Percentiles rank a stretch among this genome's conserved stretches.
Conservation (phyloP, 2,329 filamentous ascomycete species). For the Dactylellina parvicollis region DNA sequence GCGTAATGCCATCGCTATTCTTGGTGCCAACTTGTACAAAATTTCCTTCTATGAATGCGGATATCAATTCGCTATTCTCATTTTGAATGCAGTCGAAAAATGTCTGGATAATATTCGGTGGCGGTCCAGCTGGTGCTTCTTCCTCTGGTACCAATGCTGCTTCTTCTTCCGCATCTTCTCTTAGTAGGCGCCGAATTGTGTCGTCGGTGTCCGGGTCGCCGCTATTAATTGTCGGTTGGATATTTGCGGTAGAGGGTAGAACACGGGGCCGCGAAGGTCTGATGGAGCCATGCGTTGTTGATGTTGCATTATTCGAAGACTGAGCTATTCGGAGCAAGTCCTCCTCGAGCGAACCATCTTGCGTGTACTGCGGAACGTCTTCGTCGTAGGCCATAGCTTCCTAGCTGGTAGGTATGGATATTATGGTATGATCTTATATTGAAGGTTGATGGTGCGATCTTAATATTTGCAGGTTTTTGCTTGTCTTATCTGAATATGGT, state of each 20-base stretch:
- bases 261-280: conserved; percentile 1
- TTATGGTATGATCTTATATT: background rate
- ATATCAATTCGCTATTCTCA: conserved; percentile 49
- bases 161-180: conserved; percentile 45
- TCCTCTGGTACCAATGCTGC: background rate
- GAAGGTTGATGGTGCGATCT: background rate
- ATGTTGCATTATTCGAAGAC: conserved; percentile 39
- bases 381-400: conserved; percentile 21
- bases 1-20: conserved; percentile 26
- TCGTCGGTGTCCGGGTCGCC: conserved; percentile 45
- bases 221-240: conserved; percentile 17
- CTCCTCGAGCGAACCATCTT: conserved; percentile 45
- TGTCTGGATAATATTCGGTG: conserved; percentile 29
- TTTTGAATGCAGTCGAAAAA: conserved; percentile 46
- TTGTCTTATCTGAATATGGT: conserved; percentile 16
- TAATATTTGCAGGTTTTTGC: background rate
- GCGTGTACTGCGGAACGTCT: conserved; percentile 35
- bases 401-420: background rate
- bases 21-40: conserved; percentile 37
- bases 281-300: conserved; percentile 23
- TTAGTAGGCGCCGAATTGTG: conserved; percentile 34
- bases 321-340: conserved; percentile 45
- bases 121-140: background rate
- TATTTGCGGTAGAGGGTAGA: conserved; percentile 1
- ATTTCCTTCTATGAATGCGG: conserved; percentile 41